A percentile compares a stretch with the other conserved stretches of the same genome.
Conservation (phyloP, 495 filamentous ascomycete species). For the Xylaria palmicola region DNA sequence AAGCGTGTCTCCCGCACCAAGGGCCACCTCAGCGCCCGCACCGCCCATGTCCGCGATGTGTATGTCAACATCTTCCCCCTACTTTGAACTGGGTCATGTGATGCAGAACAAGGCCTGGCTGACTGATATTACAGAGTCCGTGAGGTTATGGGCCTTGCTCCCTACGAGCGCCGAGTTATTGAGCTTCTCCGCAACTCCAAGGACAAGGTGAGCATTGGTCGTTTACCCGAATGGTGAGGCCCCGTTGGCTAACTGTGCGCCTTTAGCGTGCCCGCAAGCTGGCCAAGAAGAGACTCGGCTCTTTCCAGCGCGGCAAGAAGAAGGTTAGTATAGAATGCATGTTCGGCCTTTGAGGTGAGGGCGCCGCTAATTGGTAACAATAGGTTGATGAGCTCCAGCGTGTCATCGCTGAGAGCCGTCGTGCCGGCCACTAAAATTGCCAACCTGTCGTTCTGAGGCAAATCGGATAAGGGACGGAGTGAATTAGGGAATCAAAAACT, state of each 20-base stretch:
- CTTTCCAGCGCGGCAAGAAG: constrained; percentile 93
- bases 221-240: neutral
- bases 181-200: constrained; percentile 98
- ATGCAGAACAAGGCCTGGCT: neutral
- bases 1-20: constrained; percentile 84
- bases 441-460: constrained; percentile 9
- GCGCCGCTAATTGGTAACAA: neutral
- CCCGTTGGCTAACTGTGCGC: neutral
- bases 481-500: constrained; percentile 7
- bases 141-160: constrained; percentile 91
- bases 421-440: constrained; percentile 67
- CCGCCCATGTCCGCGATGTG: constrained; percentile 73
- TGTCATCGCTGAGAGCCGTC: constrained; percentile 93
- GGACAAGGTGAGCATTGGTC: constrained; percentile 62
- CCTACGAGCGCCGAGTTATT: constrained; percentile 97
- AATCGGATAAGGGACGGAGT: neutral
- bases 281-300: constrained; percentile 99
- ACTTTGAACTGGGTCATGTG: too few relatives aligned
- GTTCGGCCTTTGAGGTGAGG: neutral
- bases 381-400: constrained; percentile 90
- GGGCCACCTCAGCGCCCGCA: constrained; percentile 88
- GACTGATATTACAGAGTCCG: constrained; percentile 69
- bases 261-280: constrained; percentile 84
- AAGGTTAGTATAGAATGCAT: constrained; percentile 51
- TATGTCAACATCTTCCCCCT: neutral